Conservation (phyloP, 306 rosid genomes). For the Neltuma alba region DNA sequence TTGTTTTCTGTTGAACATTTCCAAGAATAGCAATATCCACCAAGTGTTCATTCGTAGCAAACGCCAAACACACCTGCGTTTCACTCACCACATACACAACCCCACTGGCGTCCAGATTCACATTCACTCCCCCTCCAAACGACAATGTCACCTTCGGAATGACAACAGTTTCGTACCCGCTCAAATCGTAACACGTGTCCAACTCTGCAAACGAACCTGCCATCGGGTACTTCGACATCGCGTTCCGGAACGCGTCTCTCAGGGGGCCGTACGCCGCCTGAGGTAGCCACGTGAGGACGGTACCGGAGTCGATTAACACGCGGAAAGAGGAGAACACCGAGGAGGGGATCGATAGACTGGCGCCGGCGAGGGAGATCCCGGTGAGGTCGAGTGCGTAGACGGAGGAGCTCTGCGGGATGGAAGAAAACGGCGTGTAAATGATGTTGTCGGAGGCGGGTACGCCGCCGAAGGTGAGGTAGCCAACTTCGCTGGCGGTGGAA, state of each 20-base stretch:
- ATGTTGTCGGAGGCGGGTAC: neutral
- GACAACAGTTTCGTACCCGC: neutral
- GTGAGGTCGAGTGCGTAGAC: neutral
- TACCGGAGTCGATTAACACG: neutral
- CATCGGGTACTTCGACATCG: neutral
- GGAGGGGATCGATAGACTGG: neutral
- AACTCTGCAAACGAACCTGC: rapidly evolving
- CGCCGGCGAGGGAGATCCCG: neutral
- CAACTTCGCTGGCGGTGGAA: too few species aligned
- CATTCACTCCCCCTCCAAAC: conserved; percentile 38
- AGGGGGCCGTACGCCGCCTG: neutral
- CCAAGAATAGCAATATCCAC: conserved; percentile 56
- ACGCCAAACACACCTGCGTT: conserved; percentile 64
- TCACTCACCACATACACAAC: conserved; percentile 32
- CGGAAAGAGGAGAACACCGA: neutral
- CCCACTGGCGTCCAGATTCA: conserved; percentile 42
- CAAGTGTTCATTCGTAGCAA: conserved; percentile 53
- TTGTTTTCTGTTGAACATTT: conserved; percentile 68
- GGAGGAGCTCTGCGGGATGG: neutral
- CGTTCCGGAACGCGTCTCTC: neutral
- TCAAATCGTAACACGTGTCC: neutral
- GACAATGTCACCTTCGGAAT: conserved; percentile 52
- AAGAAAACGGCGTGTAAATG: neutral
- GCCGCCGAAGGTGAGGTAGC: conserved; percentile 45
- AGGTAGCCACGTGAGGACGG: neutral